Evolutionary conservation across 352 stramenopile species (phyloP).

Genomic region (Hyaloperonospora arabidopsidis): DNA sequence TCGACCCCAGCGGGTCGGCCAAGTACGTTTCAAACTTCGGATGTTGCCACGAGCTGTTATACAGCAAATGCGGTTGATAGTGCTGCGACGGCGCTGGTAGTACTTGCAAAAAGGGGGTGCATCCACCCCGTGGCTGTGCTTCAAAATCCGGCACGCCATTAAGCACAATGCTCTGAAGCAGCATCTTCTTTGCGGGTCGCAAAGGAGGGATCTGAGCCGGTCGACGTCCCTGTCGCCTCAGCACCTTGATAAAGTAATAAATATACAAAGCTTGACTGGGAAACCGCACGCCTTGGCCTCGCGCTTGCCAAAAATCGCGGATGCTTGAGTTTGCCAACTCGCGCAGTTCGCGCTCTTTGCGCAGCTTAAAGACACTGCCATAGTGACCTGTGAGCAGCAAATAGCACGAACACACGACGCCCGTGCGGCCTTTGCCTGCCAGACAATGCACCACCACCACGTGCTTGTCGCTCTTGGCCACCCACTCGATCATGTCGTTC

Average conservation of each 20-base stretch:
- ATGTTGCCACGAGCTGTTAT: slow-evolving; percentile 67
- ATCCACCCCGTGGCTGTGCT: slow-evolving; percentile 42
- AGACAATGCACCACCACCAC: slow-evolving; percentile 77
- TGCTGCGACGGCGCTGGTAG: slow-evolving; percentile 56
- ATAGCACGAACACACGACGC: slow-evolving; percentile 78
- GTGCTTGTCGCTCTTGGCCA: slow-evolving; percentile 51
- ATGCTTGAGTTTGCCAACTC: slow-evolving; percentile 62
- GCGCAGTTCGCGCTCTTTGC: slow-evolving; percentile 53
- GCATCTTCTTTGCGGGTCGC: slow-evolving; percentile 49
- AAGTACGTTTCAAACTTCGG: slow-evolving; percentile 56
- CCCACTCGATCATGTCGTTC: slow-evolving; percentile 80
- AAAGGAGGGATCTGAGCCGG: slow-evolving; percentile 52
- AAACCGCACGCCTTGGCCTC: slow-evolving; percentile 76
- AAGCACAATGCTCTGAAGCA: slow-evolving; percentile 50
- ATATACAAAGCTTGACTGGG: slow-evolving; percentile 81
- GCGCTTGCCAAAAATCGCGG: slow-evolving; percentile 64
- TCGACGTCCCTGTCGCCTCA: slow-evolving; percentile 39
- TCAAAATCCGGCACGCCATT: slow-evolving; percentile 77
- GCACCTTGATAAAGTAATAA: slow-evolving; percentile 81
- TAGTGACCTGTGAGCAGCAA: slow-evolving; percentile 70
- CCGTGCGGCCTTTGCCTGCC: slow-evolving; percentile 72
- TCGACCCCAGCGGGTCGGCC: slow-evolving; percentile 38
- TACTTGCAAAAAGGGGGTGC: slow-evolving; percentile 59
- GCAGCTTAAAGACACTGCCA: slow-evolving; percentile 55
- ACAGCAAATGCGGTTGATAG: slow-evolving; percentile 43